Evolutionary conservation across 495 filamentous ascomycete species (phyloP), one percentile per base, ranked within the genome.

Genomic region (Neurospora sp.): DNA sequence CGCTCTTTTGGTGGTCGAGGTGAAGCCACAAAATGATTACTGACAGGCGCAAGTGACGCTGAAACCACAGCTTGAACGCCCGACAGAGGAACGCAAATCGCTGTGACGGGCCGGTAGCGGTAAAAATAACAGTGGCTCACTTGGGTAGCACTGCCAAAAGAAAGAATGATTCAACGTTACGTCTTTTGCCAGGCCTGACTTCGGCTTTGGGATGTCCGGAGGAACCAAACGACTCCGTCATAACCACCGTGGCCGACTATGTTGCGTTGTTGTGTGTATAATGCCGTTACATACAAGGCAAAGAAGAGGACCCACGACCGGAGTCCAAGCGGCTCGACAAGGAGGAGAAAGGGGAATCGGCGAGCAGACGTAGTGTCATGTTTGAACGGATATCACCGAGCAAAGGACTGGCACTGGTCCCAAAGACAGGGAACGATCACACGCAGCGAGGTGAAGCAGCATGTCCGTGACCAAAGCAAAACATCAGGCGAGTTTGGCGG

Each of bases 401-500:
- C 16, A 66, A 69, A 72, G 73, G 38, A 38, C 42, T 59, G 40
- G 54, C 48, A 11, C 74, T 81, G 77, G 72, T 79, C 81, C 80
- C 74, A 80, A 83, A 80, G 48, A 66, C 54, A 77, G 78, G 79
- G 78, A 80, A 81, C 77, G 79, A 83, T 74, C 79, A 81, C 77
- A 82, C 81, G 76, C 77, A 79, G 79, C 82, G 77, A 75, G 78
- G 81, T 84, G 83, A 86, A 83, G 81, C 81, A 82, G 77, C 76
- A 79, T 71, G 75, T 78, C 75, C 81, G 75, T 80, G 77, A 78
- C 78, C 76, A 78, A 77, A 77, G 75, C 37, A 70, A 77, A 81
- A 81, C 75, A 83, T 78, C 81, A 83, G 83, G 80, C 80, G 79
- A 83, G 83, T 86, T 86, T 85, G 83, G 80, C 79, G 83, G 54